Evolutionary conservation across 441 rosid genomes (phyloP).

Genomic region (Mallotus japonicus): DNA sequence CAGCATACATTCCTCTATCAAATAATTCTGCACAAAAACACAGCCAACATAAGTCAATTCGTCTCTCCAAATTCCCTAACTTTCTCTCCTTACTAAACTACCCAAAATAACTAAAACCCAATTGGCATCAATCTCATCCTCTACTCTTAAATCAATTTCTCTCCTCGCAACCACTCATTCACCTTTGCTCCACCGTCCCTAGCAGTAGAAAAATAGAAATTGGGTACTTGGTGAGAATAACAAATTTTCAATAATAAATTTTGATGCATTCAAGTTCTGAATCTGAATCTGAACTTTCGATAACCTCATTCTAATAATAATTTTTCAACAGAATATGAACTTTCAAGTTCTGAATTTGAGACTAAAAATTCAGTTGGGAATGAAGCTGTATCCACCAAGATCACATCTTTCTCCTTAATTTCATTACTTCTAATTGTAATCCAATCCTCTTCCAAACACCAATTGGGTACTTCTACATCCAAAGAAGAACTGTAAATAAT

Average conservation of each 20-base stretch:
- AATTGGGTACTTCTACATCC: conserved; percentile 24
- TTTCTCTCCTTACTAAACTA: conserved; percentile 36
- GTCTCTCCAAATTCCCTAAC: no score
- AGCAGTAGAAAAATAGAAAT: conserved; percentile 72
- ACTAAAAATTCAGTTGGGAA: conserved; percentile 6
- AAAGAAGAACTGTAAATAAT: conserved; percentile 22
- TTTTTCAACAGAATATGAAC: conserved; percentile 19
- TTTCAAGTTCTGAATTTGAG: conserved; percentile 25
- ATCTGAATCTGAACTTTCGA: no score
- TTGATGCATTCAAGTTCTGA: no score
- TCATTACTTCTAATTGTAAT: conserved; percentile 55
- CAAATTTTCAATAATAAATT: no score
- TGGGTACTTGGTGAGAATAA: no score
- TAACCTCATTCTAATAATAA: conserved; percentile 9
- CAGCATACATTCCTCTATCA: no score
- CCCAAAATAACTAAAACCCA: conserved; percentile 32
- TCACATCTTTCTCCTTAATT: conserved; percentile 26
- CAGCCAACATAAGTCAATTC: no score
- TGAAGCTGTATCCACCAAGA: conserved; percentile 31
- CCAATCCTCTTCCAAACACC: conserved; percentile 60
- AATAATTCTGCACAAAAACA: no score
- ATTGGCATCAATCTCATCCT: conserved; percentile 36
- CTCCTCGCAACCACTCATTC: conserved; percentile 47
- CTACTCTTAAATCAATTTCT: conserved; percentile 55
- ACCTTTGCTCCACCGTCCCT: conserved; percentile 61